A percentile compares a stretch with the other conserved stretches of the same genome.
Conservation (phyloP, 495 filamentous ascomycete species). For the Penicillium malachiteum region DNA sequence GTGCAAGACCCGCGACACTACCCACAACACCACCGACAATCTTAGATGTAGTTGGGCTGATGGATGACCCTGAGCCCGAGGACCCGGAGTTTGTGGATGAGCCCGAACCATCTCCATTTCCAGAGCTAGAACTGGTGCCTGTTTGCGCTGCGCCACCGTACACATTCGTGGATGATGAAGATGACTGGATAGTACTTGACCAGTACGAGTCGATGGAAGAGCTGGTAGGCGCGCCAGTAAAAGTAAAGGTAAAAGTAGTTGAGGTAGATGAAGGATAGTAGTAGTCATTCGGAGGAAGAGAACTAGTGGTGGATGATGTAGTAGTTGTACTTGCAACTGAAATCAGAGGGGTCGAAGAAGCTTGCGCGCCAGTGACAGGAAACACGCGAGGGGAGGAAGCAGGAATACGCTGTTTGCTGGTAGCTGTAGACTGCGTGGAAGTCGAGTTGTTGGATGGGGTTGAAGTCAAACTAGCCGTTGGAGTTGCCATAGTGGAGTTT, state of each 20-base stretch:
- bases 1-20: slow-evolving; percentile 60
- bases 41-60: slow-evolving; percentile 26
- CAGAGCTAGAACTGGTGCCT: slow-evolving; percentile 2
- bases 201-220: neutral
- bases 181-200: neutral
- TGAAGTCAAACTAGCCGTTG: neutral
- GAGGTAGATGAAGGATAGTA: neutral
- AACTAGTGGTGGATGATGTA: slow-evolving; percentile 10
- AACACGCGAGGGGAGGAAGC: slow-evolving; percentile 10
- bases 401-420: slow-evolving; percentile 4
- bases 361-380: slow-evolving; percentile 7
- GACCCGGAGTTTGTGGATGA: slow-evolving; percentile 19
- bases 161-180: slow-evolving; percentile 7
- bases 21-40: slow-evolving; percentile 68
- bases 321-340: slow-evolving; percentile 10
- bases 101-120: slow-evolving; percentile 4
- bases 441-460: neutral
- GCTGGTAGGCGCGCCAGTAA: neutral
- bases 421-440: neutral
- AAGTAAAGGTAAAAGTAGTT: neutral
- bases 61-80: slow-evolving; percentile 21
- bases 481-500: neutral
- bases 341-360: slow-evolving; percentile 15
- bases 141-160: slow-evolving; percentile 10
- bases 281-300: neutral